A percentile compares a stretch with the other conserved stretches of the same genome.
phyloP scores from a whole-genome alignment of 2,329 filamentous ascomycete genomes.

The Podosphaera aphanis region DNA sequence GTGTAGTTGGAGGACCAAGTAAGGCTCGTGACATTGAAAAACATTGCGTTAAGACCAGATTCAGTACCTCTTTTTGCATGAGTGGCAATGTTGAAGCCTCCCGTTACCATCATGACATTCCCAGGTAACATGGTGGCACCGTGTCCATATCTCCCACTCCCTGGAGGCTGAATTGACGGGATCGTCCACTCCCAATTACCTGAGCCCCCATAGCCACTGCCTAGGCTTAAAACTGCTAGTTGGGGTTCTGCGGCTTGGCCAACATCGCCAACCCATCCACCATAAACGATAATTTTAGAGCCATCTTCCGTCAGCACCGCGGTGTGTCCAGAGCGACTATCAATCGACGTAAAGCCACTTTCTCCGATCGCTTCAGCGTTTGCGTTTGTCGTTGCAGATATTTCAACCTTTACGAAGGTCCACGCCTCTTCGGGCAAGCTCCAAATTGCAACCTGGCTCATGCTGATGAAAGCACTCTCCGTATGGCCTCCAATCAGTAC shows the following conservation, averaged over 20 bases:
- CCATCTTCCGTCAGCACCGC: conserved; percentile 63
- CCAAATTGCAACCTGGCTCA: conserved; percentile 75
- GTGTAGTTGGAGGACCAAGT: conserved; percentile 33
- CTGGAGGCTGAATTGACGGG: conserved; percentile 24
- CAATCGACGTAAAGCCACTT: conserved; percentile 18
- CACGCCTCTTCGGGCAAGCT: conserved; percentile 68
- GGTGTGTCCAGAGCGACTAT: conserved; percentile 75
- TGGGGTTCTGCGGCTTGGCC: conserved; percentile 58
- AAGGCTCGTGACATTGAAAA: conserved; percentile 38
- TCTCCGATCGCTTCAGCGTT: conserved; percentile 34
- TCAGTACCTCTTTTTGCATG: conserved; percentile 19
- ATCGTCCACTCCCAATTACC: conserved; percentile 50
- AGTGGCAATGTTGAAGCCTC: conserved; percentile 29
- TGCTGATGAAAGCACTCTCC: conserved; percentile 66
- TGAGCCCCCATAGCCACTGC: conserved; percentile 46
- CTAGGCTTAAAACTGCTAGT: conserved; percentile 52
- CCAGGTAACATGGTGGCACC: conserved; percentile 39
- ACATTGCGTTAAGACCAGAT: conserved; percentile 18
- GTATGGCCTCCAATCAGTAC: conserved; percentile 75
- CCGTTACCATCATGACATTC: conserved; percentile 45
- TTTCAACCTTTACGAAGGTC: conserved; percentile 51
- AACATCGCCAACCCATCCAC: conserved; percentile 79
- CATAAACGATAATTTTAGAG: conserved; percentile 50
- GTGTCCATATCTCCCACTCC: conserved; percentile 34
- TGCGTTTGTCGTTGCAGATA: conserved; percentile 16